Conservation (phyloP, 495 filamentous ascomycete genomes). For the Neurospora pannonica region DNA sequence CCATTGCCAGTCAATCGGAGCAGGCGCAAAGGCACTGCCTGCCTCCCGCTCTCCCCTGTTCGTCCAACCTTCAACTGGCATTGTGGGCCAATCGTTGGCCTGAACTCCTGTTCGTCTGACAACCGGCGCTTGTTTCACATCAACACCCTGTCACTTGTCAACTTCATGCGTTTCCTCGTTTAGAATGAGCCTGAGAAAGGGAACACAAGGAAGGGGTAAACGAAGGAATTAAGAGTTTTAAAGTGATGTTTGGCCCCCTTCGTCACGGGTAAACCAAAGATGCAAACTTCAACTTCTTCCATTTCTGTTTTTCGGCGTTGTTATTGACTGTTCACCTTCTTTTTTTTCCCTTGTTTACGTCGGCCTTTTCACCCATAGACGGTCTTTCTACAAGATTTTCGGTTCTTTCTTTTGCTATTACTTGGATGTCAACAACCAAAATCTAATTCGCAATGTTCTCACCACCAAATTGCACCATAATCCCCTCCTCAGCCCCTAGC, state of each 20-base stretch:
- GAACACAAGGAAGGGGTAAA: not conserved
- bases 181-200: not conserved
- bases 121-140: constrained; percentile 8
- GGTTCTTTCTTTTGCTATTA: not conserved
- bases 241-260: not conserved
- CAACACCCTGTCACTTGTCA: not conserved
- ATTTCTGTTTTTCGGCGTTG: not conserved
- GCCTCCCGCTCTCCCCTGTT: not conserved
- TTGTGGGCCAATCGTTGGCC: constrained; percentile 1
- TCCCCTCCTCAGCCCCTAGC: constrained; percentile 33
- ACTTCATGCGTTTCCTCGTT: not conserved
- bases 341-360: not conserved
- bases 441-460: constrained; percentile 10
- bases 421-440: not conserved
- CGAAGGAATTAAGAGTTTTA: not conserved
- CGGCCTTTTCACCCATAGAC: not conserved
- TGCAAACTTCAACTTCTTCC: not conserved
- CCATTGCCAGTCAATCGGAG: not conserved
- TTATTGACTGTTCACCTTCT: not conserved
- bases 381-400: not conserved
- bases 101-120: not conserved
- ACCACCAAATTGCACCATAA: constrained; percentile 33
- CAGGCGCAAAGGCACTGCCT: not conserved
- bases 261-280: not conserved
- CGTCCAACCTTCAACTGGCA: not conserved